Evolutionary conservation across 192 early-diverging fungal genomes (phyloP).

Genomic region (Neocallimastix lanati): DNA sequence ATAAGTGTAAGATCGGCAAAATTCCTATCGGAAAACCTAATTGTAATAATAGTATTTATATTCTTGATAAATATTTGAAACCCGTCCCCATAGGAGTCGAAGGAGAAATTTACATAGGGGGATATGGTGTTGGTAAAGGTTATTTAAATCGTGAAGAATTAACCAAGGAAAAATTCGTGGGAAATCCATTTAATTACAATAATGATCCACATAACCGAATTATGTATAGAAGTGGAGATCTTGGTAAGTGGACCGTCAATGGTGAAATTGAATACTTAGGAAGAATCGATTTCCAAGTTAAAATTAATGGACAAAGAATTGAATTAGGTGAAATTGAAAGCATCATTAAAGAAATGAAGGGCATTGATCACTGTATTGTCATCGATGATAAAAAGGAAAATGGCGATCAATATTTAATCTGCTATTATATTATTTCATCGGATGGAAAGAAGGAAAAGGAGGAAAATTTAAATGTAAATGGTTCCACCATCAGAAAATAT

Average conservation of each 20-base stretch:
- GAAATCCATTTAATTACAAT: conserved; percentile 11
- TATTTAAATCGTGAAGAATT: conserved; percentile 15
- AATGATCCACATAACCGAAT: not conserved
- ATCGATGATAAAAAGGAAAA: not conserved
- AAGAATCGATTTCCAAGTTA: not conserved
- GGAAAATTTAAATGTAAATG: not conserved
- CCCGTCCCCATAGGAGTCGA: conserved; percentile 10
- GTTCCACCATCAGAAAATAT: not conserved
- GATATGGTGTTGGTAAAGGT: conserved; percentile 13
- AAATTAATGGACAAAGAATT: not conserved
- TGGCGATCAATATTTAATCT: not conserved
- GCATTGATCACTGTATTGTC: not conserved
- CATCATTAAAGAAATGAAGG: not conserved
- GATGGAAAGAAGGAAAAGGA: too few relatives aligned
- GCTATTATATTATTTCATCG: not conserved
- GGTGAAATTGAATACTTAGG: not conserved
- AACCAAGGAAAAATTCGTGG: conserved; percentile 9
- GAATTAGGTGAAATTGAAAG: not conserved
- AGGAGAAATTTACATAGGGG: conserved; percentile 15
- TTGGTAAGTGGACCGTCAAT: not conserved
- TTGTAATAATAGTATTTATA: conserved; percentile 5
- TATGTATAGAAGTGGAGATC: not conserved
- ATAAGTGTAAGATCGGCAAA: not conserved
- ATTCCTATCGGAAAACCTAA: conserved; percentile 7
- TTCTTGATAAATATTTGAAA: conserved; percentile 5